Evolutionary conservation across 257 asterid genomes (phyloP).

Genomic region (Salvia hispanica): DNA sequence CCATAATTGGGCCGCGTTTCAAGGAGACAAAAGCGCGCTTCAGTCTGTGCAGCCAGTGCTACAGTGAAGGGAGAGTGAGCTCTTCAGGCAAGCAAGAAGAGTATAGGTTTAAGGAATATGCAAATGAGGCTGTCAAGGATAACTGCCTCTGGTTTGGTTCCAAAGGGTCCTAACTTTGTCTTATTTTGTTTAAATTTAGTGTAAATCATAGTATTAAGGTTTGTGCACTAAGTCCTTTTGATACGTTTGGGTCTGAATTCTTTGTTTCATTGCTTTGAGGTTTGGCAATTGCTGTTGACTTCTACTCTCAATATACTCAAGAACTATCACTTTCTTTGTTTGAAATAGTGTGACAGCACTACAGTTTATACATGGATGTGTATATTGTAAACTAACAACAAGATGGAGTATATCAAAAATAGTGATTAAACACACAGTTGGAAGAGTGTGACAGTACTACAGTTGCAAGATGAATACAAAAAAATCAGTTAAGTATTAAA

Average conservation of each 20-base stretch:
- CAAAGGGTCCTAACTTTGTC: conserved; percentile 53
- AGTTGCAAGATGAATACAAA: no score
- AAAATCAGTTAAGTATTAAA: no score
- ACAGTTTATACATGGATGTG: no score
- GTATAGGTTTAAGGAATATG: conserved; percentile 84
- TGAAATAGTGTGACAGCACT: no score
- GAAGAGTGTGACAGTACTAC: no score
- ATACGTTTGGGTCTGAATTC: conserved; percentile 39
- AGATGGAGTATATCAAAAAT: no score
- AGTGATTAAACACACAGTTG: no score
- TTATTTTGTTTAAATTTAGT: conserved; percentile 30
- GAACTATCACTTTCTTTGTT: no score
- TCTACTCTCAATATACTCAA: not conserved
- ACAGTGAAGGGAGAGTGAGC: conserved; percentile 90
- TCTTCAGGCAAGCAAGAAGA: conserved; percentile 72
- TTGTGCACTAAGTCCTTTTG: conserved; percentile 46
- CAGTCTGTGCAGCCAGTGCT: conserved; percentile 86
- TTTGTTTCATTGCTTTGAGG: conserved; percentile 38
- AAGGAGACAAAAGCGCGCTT: no score
- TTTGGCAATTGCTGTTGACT: conserved; percentile 21
- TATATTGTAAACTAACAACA: no score
- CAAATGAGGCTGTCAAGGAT: conserved; percentile 85
- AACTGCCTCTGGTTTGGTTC: conserved; percentile 89
- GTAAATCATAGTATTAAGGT: conserved; percentile 44
- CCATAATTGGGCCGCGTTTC: conserved; percentile 91